Evolutionary conservation across 352 stramenopile species (phyloP).

Genomic region (Peronospora belbahrii): DNA sequence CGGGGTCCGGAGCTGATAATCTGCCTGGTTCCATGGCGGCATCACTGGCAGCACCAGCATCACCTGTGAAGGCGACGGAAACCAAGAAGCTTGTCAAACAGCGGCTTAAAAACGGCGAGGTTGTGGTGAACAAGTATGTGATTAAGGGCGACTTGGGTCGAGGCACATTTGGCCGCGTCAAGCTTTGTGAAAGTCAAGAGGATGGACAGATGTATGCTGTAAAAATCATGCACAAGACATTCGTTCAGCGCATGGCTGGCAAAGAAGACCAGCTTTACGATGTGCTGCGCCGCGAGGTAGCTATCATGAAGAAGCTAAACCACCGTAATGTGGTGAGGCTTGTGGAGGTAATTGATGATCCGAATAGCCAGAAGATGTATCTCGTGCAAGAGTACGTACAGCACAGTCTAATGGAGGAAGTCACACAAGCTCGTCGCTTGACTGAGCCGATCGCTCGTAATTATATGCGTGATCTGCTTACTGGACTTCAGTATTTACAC

Average conservation of each 20-base stretch:
- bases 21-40: constrained; percentile 22
- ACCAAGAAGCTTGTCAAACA: constrained; percentile 80
- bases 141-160: constrained; percentile 88
- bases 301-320: constrained; percentile 94
- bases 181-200: constrained; percentile 73
- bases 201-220: constrained; percentile 79
- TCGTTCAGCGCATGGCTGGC: constrained; percentile 81
- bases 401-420: constrained; percentile 88
- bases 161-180: constrained; percentile 86
- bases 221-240: constrained; percentile 88
- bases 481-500: constrained; percentile 89
- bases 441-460: constrained; percentile 63
- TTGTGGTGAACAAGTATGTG: constrained; percentile 92
- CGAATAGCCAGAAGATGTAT: constrained; percentile 91
- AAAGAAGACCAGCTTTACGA: constrained; percentile 84
- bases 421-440: constrained; percentile 57
- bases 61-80: constrained; percentile 57
- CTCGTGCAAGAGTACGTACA: constrained; percentile 92
- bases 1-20: constrained; percentile 15
- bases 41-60: constrained; percentile 40
- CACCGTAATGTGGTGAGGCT: constrained; percentile 91
- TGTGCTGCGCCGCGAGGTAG: constrained; percentile 85
- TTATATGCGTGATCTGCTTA: constrained; percentile 87
- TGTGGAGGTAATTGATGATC: constrained; percentile 92
- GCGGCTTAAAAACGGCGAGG: constrained; percentile 74